Evolutionary conservation across 1,284 basidiomycete species (phyloP).

Genomic region (Marasmius oreades): DNA sequence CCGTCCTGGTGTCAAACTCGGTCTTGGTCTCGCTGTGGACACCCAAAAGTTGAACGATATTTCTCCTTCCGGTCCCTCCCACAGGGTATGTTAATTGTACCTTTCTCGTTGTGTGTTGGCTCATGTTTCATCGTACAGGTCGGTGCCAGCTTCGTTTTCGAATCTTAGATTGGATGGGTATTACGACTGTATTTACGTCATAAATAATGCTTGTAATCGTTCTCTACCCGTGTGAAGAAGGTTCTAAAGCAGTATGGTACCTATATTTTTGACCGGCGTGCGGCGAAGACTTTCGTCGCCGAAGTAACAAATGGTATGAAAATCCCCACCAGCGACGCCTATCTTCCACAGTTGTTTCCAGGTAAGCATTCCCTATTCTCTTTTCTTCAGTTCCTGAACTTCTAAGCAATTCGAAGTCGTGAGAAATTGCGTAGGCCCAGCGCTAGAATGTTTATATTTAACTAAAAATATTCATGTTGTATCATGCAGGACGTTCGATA

Average conservation of each 20-base stretch:
- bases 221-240: too few species aligned
- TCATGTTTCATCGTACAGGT: constrained; percentile 35
- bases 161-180: constrained; percentile 46
- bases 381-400: too few species aligned
- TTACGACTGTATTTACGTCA: constrained; percentile 6
- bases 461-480: neutral
- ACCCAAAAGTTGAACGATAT: constrained; percentile 82
- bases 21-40: constrained; percentile 91
- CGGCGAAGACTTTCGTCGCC: too few species aligned
- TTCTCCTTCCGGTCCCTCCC: constrained; percentile 57
- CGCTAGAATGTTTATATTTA: too few species aligned
- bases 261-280: too few species aligned
- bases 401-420: too few species aligned
- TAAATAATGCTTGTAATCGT: neutral
- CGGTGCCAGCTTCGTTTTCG: constrained; percentile 72
- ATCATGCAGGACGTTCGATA: neutral
- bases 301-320: too few species aligned
- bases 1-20: constrained; percentile 93
- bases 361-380: too few species aligned
- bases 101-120: neutral
- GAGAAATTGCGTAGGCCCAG: too few species aligned
- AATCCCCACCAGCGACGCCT: too few species aligned
- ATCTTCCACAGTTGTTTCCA: too few species aligned
- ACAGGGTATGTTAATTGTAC: constrained; percentile 50
- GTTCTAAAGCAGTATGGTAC: too few species aligned